Conservation (phyloP, 345 rosid species). For the Crucihimalaya himalaica region DNA sequence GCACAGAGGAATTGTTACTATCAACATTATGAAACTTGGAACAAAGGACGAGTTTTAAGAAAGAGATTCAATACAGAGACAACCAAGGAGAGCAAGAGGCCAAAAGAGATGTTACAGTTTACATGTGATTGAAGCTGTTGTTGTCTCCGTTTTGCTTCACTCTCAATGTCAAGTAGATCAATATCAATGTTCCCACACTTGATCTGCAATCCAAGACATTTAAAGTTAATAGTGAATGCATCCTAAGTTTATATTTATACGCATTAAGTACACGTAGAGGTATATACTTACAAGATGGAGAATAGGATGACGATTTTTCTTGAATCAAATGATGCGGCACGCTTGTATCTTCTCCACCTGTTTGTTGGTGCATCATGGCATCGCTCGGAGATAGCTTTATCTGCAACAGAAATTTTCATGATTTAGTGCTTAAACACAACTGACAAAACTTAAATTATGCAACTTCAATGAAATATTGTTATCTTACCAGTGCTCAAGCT, state of each 20-base stretch:
- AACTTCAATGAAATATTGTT: constrained; percentile 29
- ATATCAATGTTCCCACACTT: constrained; percentile 78
- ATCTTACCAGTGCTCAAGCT: constrained; percentile 66
- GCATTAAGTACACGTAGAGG: background rate
- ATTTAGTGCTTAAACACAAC: constrained; percentile 11
- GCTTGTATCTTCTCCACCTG: constrained; percentile 88
- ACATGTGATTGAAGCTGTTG: constrained; percentile 53
- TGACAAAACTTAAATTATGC: background rate
- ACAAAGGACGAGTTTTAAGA: constrained; percentile 18
- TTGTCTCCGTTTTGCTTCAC: constrained; percentile 62
- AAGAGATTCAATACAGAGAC: constrained; percentile 29
- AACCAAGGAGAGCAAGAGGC: background rate
- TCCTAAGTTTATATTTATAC: background rate
- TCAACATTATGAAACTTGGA: constrained; percentile 35
- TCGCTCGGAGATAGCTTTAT: constrained; percentile 60
- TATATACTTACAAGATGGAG: constrained; percentile 70
- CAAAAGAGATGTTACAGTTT: constrained; percentile 25
- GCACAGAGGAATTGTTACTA: constrained; percentile 24
- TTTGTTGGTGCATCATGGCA: constrained; percentile 66
- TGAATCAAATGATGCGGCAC: constrained; percentile 82
- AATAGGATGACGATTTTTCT: constrained; percentile 80
- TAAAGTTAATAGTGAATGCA: background rate
- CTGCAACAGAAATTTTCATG: constrained; percentile 41
- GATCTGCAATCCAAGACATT: constrained; percentile 57
- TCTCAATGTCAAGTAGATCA: constrained; percentile 83